phyloP scores from a whole-genome alignment of 805 yeast genomes.

The Saccharomyces jurei region DNA sequence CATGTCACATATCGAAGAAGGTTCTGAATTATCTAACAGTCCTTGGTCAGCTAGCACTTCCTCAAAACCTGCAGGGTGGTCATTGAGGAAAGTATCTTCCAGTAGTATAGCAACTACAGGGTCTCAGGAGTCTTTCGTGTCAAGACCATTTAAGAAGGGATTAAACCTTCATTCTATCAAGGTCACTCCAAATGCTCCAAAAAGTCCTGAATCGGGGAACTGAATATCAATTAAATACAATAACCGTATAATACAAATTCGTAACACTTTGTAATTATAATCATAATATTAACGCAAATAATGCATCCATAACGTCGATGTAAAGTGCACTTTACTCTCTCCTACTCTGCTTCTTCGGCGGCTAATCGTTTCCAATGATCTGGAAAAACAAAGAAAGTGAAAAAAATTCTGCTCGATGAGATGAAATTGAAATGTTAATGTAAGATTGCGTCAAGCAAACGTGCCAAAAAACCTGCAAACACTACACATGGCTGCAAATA shows the following conservation, averaged over 20 bases:
- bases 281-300: neutral
- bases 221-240: neutral
- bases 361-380: neutral
- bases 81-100: constrained; percentile 11
- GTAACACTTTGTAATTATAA: neutral
- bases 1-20: constrained; percentile 9
- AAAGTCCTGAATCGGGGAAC: neutral
- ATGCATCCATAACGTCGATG: neutral
- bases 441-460: neutral
- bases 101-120: constrained; percentile 9
- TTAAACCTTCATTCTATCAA: constrained; percentile 15
- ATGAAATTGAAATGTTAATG: constrained; percentile 7
- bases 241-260: neutral
- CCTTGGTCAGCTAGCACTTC: neutral
- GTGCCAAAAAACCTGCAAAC: neutral
- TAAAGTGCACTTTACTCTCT: neutral
- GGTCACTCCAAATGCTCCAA: constrained; percentile 4
- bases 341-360: neutral
- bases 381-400: neutral
- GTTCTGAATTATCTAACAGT: constrained; percentile 9
- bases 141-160: constrained; percentile 15
- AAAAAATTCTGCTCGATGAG: constrained; percentile 2
- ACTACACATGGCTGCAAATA: neutral
- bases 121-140: constrained; percentile 8
- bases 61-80: constrained; percentile 3